These are phyloP conservation scores for Fusarium concolor DNA, from an alignment of 2,329 filamentous ascomycete genomes.

Conservation along the genomic window DNA sequence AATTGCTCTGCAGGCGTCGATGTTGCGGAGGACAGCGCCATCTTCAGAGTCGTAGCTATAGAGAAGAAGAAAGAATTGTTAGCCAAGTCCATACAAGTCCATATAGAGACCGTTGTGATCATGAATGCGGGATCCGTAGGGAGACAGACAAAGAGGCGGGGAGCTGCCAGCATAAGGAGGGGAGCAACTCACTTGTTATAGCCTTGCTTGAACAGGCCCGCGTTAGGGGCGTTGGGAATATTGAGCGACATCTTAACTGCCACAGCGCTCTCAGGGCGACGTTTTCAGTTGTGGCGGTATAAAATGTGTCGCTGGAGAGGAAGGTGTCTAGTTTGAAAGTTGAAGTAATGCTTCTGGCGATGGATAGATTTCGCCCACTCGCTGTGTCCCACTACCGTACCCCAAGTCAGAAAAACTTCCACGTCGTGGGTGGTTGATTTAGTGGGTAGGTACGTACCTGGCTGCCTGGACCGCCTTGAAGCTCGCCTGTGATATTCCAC, in stretches of 20 bases:
- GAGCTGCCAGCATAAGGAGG: slow-evolving; percentile 40
- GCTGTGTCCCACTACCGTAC: slow-evolving; percentile 36
- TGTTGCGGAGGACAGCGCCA: slow-evolving; percentile 97
- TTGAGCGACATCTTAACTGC: slow-evolving; percentile 84
- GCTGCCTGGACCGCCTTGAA: slow-evolving; percentile 24
- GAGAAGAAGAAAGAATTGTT: background rate
- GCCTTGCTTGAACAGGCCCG: slow-evolving; percentile 92
- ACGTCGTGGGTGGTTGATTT: slow-evolving; percentile 36
- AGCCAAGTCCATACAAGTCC: background rate
- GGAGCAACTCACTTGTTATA: slow-evolving; percentile 84
- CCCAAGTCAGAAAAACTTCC: slow-evolving; percentile 45
- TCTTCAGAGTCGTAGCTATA: slow-evolving; percentile 96
- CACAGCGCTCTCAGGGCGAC: slow-evolving; percentile 33
- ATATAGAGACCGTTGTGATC: background rate
- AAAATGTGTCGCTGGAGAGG: slow-evolving; percentile 23
- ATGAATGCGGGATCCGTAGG: slow-evolving; percentile 6
- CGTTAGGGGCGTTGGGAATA: slow-evolving; percentile 93
- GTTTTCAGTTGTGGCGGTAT: slow-evolving; percentile 35
- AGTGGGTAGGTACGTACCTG: slow-evolving; percentile 44
- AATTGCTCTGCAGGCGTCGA: slow-evolving; percentile 97
- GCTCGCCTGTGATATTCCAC: background rate
- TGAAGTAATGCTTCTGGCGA: slow-evolving; percentile 38
- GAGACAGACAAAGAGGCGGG: slow-evolving; percentile 44
- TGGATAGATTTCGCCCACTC: slow-evolving; percentile 41
- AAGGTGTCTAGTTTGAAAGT: slow-evolving; percentile 35